Base-by-base conservation (phyloP, 176 grass and related monocot species). In the Carex pumila region DNA sequence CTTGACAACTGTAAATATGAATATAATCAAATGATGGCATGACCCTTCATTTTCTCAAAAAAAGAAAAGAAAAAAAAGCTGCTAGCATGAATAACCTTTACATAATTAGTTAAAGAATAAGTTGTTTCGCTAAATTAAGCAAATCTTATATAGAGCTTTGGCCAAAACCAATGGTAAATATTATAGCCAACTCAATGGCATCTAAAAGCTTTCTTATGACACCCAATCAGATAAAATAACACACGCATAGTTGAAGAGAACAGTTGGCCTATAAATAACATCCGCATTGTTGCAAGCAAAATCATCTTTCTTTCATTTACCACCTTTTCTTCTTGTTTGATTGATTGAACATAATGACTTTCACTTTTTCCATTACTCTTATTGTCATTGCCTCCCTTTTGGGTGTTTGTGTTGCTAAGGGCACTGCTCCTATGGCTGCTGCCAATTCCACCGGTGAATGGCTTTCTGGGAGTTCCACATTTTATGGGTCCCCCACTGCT, bases 401-500 rank as follows among this genome's bases (percentile, higher is more conserved):
- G 39, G 41, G 81, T 18, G 22, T 45, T 68, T 83, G 58, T 64
- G 14, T 45, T 68, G 60, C 49, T 11, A 50, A 2, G 47, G 47
- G 8, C 47, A 1, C 47, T 34, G 32, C 3, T 34, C 32, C 32
- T 34, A 34, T 0, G 47, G 47, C 2, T 9, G 9, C 47, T 0
- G 2, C 5, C 2, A 2, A 50, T 50, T 50, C 47, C 47, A 50
- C 47, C 2, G 47, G 9, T 12, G 73, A 1, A 32, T 78, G 73
- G 73, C 50, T 78, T 30, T 56, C 73, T 11, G 73, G 50, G 5
- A 78, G 73, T 57, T 78, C 73, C 2, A 78, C 73, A 78, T 78
- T 78, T 78, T 97, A 97, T 29, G 94, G 94, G 60, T 80, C 81
- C 78, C 90, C 92, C 25, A 89, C 84, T 71, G 92, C 88, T 65